Evolutionary conservation across 306 rosid species (phyloP), one percentile per base, ranked within the genome.

Genomic region (Dryas octopetala): DNA sequence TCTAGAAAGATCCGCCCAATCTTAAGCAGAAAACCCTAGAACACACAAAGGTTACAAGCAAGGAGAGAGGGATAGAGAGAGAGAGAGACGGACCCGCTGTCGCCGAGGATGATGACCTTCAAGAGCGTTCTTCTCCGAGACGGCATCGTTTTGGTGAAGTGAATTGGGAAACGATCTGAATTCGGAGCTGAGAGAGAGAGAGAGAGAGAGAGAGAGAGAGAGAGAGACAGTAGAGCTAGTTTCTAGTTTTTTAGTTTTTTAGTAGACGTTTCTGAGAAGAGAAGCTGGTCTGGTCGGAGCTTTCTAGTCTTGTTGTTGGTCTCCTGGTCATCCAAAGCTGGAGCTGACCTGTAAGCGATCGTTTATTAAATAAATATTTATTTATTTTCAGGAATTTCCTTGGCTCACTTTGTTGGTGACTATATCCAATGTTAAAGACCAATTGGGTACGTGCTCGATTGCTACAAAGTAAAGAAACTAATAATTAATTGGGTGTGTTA

Each of bases 31-130:
- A 68, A 84, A 60, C 62, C 77, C 60, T 44, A 49, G 26, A 64
- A 69, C 54, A 12, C 49, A 11, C 53, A 7, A 41, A 59, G 19
- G 13, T 6, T 19, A 9, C 13, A 47, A 17, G 68, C 1, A 26
- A 1, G 9, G 1, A 74, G n/a, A 65, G 1, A 74, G 43, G 60
- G 17, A 15, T 2, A 47, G 43, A 26, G 55, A 63, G 40, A 62
- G 65, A 60, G 71, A 58, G 53, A 66, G 6, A 57, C 89, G 7
- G 60, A 96, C 99, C 99, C 99, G 83, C 98, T 96, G 74, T 96
- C 99, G 75, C 99, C 99, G 82, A 95, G 99, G 88, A 95, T 95
- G 86, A 95, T 95, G 84, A 95, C 97, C 84, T 95, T 95, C 86
- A 95, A 71, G 61, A 95, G 96, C 71, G 99, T 92, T 85, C 99